Evolutionary conservation across 192 early-diverging fungal genomes (phyloP), one percentile per base, ranked within the genome.

Genomic region (Backusella morwellensis): DNA sequence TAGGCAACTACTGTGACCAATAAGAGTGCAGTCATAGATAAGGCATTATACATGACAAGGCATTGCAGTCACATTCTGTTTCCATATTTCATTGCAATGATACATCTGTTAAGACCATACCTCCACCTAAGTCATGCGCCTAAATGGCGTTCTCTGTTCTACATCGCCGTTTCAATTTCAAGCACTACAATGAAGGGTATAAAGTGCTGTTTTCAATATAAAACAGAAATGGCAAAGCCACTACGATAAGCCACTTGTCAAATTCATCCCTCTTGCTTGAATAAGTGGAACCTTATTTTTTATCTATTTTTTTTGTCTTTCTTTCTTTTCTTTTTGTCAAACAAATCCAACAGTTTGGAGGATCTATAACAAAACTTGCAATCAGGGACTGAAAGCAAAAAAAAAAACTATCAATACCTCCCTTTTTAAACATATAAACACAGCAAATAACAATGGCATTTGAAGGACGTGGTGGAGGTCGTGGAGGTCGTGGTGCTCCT

Each of bases 401-500:
- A 40, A 11, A 34, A 40, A 40, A 11, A 34, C 34, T 19, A 7
- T 59, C 54, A 56, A 59, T n/a, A 54, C 54, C 1, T 21, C 6
- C 8, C 11, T 26, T 41, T 70, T 47, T 35, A 68, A 40, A 5
- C 35, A 3, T 23, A 70, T 41, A 35, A 70, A 29, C 63, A 35
- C 36, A 73, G 35, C 66, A 36, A 68, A 54, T 12, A 73, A 79
- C 35, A 54, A 79, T 79, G 78, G 78, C 72, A 56, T 79, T 41
- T 47, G 78, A 79, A 77, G 76, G 76, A 54, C 72, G 77, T 72
- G 76, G 76, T 4, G 35, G 73, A 69, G 71, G 70, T 21, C 72
- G 74, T 68, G 78, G 78, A n/a, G 66, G 68, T 68, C 75, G 78
- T 59, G 83, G 85, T 70, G 84, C 79, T 35, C 59, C 72, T 56